Percentiles rank a stretch among this genome's conserved stretches.
Conservation (phyloP, 352 stramenopile species). For the Phytophthora litchii region DNA sequence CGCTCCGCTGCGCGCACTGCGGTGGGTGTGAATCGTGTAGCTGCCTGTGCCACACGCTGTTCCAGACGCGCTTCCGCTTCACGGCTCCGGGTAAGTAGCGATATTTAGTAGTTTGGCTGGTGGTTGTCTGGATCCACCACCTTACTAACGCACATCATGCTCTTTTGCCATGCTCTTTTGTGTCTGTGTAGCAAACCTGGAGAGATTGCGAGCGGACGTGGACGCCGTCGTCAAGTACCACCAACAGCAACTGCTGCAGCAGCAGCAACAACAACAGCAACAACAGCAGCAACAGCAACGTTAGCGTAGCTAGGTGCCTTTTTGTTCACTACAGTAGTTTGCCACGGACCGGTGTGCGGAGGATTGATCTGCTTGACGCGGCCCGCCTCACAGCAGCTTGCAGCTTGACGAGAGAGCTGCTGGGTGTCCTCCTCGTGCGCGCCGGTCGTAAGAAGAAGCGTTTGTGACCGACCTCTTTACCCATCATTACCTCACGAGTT, state of each 20-base stretch:
- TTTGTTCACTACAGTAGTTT: slow-evolving; percentile 23
- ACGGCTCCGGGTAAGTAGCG: slow-evolving; percentile 62
- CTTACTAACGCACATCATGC: slow-evolving; percentile 8
- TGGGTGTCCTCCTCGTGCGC: background rate
- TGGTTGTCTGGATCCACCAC: background rate
- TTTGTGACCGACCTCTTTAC: slow-evolving; percentile 19
- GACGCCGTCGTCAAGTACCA: slow-evolving; percentile 52
- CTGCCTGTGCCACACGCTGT: slow-evolving; percentile 87
- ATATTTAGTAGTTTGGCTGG: slow-evolving; percentile 1
- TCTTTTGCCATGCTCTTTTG: slow-evolving; percentile 17
- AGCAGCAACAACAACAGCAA: slow-evolving; percentile 26
- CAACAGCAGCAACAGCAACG: slow-evolving; percentile 38
- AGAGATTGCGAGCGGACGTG: slow-evolving; percentile 45
- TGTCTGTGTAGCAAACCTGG: slow-evolving; percentile 41
- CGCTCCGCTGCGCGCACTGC: slow-evolving; percentile 68
- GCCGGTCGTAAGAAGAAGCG: slow-evolving; percentile 12
- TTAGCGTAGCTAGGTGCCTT: slow-evolving; percentile 23
- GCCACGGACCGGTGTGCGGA: background rate
- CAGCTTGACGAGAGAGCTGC: background rate
- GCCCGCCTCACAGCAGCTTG: background rate
- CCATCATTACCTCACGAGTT: slow-evolving; percentile 27
- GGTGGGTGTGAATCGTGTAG: slow-evolving; percentile 82
- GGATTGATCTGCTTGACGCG: background rate
- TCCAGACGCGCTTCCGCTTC: slow-evolving; percentile 85
- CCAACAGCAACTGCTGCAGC: slow-evolving; percentile 43